phyloP scores from a whole-genome alignment of 306 rosid species.

The Adenanthera pavonina region DNA sequence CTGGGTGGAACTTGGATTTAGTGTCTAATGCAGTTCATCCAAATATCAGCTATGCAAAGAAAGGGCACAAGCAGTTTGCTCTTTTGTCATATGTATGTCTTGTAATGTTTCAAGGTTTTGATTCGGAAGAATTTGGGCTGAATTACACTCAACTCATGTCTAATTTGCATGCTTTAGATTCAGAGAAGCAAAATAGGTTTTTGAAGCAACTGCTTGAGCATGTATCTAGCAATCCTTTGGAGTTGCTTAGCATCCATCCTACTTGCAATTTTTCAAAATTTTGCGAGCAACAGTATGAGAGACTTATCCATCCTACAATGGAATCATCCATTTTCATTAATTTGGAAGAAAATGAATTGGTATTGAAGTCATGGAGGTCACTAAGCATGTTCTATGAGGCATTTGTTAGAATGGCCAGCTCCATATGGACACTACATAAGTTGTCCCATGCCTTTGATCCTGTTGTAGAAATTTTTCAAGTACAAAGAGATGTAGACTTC shows the following conservation, averaged over 20 bases:
- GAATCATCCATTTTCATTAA: constrained; percentile 82
- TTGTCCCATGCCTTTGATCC: constrained; percentile 83
- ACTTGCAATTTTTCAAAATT: constrained; percentile 72
- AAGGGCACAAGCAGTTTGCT: constrained; percentile 77
- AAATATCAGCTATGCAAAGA: constrained; percentile 65
- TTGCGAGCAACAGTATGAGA: constrained; percentile 88
- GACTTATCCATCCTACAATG: constrained; percentile 79
- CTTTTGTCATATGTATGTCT: constrained; percentile 85
- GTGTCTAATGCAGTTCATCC: constrained; percentile 78
- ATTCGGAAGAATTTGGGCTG: constrained; percentile 55
- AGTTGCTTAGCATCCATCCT: constrained; percentile 66
- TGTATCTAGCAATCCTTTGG: constrained; percentile 88
- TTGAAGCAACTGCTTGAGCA: constrained; percentile 89
- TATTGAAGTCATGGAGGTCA: constrained; percentile 86
- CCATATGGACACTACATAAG: constrained; percentile 88
- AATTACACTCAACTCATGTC: constrained; percentile 38
- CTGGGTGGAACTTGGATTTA: constrained; percentile 91
- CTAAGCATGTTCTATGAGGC: constrained; percentile 86
- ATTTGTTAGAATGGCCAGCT: constrained; percentile 88
- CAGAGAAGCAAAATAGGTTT: constrained; percentile 41
- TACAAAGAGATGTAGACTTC: constrained; percentile 84
- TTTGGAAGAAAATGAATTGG: constrained; percentile 70
- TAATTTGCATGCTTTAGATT: constrained; percentile 45
- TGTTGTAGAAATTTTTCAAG: constrained; percentile 77
- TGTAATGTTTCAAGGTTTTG: constrained; percentile 83